Evolutionary conservation across 352 stramenopile genomes (phyloP), one percentile per base, ranked within the genome.

Genomic region (Globisporangium paddicum): DNA sequence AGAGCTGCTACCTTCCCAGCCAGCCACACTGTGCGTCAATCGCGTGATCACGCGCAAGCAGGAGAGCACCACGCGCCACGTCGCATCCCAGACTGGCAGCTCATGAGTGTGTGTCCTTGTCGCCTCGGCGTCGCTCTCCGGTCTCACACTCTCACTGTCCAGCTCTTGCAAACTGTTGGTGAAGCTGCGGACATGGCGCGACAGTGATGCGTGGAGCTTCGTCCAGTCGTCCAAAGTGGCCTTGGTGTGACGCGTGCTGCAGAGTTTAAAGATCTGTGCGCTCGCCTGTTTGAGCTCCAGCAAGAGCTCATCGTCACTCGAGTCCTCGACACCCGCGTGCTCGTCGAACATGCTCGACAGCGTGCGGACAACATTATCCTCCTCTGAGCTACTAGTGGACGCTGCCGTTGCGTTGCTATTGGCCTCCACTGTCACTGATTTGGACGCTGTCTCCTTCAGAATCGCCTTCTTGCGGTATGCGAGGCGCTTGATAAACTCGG

Each of bases 401-500:
- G 46, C 18, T 14, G 30, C 45, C 6, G 60, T 28, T 5, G 56
- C 59, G 28, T 32, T 28, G 25, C 30, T 18, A 5, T 48, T 52
- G 9, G 55, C 57, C 16, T 23, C 14, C 16, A 16, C n/a, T n/a
- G n/a, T 21, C 5, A 26, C 37, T 11, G 56, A 51, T 25, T 46
- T 58, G 3, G 46, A 50, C 5, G 48, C 46, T 0, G 61, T 40
- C 26, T 81, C 64, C 46, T 86, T 86, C 32, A 82, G 28, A 10
- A 84, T 63, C 10, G 45, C 66, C 46, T 81, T 79, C 42, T 77
- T 77, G 6, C 72, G 68, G 34, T 70, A 56, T 0, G 60, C 62
- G 8, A 86, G 40, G 2, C 74, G 73, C 55, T 86, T 84, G 3
- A 72, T 50, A 50, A 89, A 89, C 47, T 77, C 69, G 0, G 71